Base-by-base conservation (phyloP, 2,329 filamentous ascomycete species). In the Penicillium aurantiogriseum region DNA sequence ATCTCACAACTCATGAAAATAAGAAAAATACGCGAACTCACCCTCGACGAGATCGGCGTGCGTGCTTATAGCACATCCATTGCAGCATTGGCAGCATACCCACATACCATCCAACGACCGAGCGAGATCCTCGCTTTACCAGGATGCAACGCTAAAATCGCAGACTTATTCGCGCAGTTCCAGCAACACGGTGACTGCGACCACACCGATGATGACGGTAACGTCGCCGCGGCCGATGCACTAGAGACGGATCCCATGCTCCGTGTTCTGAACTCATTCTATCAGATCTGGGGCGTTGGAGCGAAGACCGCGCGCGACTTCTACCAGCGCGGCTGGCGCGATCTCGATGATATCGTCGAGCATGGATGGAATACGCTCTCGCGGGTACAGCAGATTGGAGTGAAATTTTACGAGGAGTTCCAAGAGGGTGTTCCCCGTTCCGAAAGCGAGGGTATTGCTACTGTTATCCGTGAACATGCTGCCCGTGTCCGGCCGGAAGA, bases 331-430 rank as follows among this genome's bases (percentile, higher is more conserved):
- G 80, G 90, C 29, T 97, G 91, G 90, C 82, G 85, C 58, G 89
- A 94, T 58, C 79, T 96, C 0, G 91, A 97, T 67, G 92, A 97
- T 66, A 79, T 97, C 3, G 80, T 96, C 40, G 89, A 96, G 67
- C 83, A 86, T 66, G 92, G 90, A 11, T 97, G 93, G 93, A 71
- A 79, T 21, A 80, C 74, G 0, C 79, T 97, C 1, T 88, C 82
- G 0, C 85, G 92, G 13, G 89, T 91, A 1, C 93, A 97, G 73
- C 92, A 97, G 71, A 96, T 97, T 54, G 93, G 94, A 0, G 80
- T 97, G 44, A 97, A 97, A 71, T 97, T 87, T 75, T 96, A 95
- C 71, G 89, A 95, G 35, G 93, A 97, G 62, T 89, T 99, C 54
- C 77, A 84, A 45, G 74, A 81, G 17, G 85, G 83, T 15, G 90